Percentiles rank a stretch among this genome's conserved stretches.
phyloP scores from a whole-genome alignment of 1,284 basidiomycete genomes.

The Pseudozyma pruni region DNA sequence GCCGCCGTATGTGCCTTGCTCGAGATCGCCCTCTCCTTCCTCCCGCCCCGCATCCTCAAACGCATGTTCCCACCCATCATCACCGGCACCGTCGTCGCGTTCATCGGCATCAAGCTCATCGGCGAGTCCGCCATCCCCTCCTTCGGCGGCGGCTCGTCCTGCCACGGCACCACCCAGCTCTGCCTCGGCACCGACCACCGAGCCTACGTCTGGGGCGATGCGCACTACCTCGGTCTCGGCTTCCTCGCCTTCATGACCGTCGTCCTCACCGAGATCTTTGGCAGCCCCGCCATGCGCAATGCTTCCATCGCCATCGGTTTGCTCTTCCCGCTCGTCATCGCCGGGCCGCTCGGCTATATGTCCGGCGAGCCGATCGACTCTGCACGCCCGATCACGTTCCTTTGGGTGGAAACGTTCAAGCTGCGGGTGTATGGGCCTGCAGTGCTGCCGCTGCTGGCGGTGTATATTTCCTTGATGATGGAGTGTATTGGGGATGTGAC shows the following conservation, averaged over 20 bases:
- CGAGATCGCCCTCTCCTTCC: conserved; percentile 81
- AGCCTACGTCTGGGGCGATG: conserved; percentile 75
- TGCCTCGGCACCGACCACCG: conserved; percentile 72
- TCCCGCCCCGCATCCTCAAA: conserved; percentile 74
- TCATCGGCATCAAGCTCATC: conserved; percentile 79
- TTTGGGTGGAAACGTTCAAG: conserved; percentile 81
- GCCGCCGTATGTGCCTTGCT: conserved; percentile 82
- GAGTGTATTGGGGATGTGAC: conserved; percentile 89
- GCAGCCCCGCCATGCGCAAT: conserved; percentile 80
- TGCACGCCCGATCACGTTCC: conserved; percentile 50
- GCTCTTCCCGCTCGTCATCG: conserved; percentile 55
- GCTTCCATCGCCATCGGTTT: conserved; percentile 68
- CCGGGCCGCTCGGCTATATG: conserved; percentile 58
- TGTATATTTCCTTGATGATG: conserved; percentile 76
- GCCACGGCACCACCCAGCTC: conserved; percentile 74
- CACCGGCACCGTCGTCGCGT: conserved; percentile 70
- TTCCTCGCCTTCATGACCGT: conserved; percentile 84
- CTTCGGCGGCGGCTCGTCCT: conserved; percentile 79
- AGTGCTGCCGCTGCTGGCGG: conserved; percentile 83
- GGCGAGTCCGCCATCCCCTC: conserved; percentile 78
- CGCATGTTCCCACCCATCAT: conserved; percentile 83
- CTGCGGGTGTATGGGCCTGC: conserved; percentile 81
- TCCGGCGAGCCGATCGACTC: conserved; percentile 38
- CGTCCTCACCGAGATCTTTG: conserved; percentile 78
- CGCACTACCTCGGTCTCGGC: conserved; percentile 84